Percentiles rank a stretch among this genome's conserved stretches.
Evolutionary conservation across 495 filamentous ascomycete genomes (phyloP).

Genomic region (Penicillium taxi): DNA sequence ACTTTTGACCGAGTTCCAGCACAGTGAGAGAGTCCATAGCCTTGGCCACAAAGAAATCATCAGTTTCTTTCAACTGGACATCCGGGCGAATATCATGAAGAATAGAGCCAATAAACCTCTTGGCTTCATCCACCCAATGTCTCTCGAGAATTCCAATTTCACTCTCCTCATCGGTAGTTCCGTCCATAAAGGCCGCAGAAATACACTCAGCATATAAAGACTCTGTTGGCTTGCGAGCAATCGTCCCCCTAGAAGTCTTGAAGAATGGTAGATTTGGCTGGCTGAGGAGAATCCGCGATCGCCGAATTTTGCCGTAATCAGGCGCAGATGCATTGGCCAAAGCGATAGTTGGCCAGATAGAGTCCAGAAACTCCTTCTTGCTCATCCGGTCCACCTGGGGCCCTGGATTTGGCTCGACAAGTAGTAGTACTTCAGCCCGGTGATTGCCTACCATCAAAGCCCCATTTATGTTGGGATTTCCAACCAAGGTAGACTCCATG

Average conservation of each 20-base stretch:
- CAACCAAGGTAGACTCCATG: conserved; percentile 7
- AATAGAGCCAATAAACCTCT: conserved; percentile 12
- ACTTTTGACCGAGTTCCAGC: conserved; percentile 11
- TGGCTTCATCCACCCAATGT: conserved; percentile 11
- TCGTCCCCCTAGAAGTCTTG: conserved; percentile 10
- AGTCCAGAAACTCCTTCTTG: conserved; percentile 13
- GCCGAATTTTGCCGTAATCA: conserved; percentile 15
- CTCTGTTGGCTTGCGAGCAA: conserved; percentile 11
- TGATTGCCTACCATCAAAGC: conserved; percentile 14
- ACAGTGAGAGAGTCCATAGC: conserved; percentile 13
- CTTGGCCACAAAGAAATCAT: conserved; percentile 11
- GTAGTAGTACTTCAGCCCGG: conserved; percentile 10
- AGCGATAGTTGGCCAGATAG: conserved; percentile 18
- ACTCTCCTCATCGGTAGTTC: conserved; percentile 10
- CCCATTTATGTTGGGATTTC: conserved; percentile 4
- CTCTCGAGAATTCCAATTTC: conserved; percentile 13
- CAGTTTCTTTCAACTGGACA: conserved; percentile 5
- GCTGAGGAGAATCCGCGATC: conserved; percentile 12
- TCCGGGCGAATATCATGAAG: conserved; percentile 12
- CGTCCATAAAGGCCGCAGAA: conserved; percentile 9
- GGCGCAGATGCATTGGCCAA: conserved; percentile 16
- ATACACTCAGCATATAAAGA: conserved; percentile 13
- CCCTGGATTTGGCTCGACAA: conserved; percentile 8
- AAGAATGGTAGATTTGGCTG: conserved; percentile 12
- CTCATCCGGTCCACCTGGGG: conserved; percentile 12